Evolutionary conservation across 2,329 filamentous ascomycete species (phyloP), one percentile per base, ranked within the genome.

Genomic region (Sporothrix variecibatus): DNA sequence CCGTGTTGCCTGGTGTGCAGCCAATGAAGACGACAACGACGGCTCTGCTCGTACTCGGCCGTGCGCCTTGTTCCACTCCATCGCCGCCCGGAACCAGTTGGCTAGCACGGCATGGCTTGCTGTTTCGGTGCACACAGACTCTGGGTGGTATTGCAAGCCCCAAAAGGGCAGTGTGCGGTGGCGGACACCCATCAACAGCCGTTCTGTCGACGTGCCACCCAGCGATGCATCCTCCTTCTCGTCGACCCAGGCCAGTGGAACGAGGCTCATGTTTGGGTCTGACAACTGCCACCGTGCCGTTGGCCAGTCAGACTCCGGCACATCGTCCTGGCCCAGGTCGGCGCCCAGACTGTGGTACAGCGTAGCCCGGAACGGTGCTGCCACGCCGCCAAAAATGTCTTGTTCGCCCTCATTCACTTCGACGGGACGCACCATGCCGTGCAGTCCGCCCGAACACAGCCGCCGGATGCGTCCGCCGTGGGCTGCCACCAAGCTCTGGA

Each of bases 61-160:
- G 3, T 77, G 77, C 17, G 75, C 74, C 43, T 82, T 78, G 68
- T 91, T 92, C 89, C 92, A 94, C 58, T 82, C 80, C 72, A 86
- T 82, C 0, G 91, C 90, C 79, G 89, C 85, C 4, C 81, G 80
- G 87, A 94, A 96, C 94, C 94, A 97, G 78, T 93, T 94, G 70
- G 82, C 82, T 49, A 97, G 85, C 34, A 97, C 85, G 17, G 84
- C 83, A 26, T 87, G 88, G 1, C 92, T 91, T 3, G 85, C 87
- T 3, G 85, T 83, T 53, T 93, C 92, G 3, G 94, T 97, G 81
- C 94, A 97, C 17, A 94, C 89, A 0, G 94, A 97, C 81, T 98
- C 94, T 0, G 94, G 94, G 79, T 97, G 94, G 78, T 96, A 97
- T 80, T 97, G 95, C 23, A 97, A 86, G 0, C 93, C 95, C 91